phyloP scores from a whole-genome alignment of 805 yeast species.

The Naumovozyma baii region DNA sequence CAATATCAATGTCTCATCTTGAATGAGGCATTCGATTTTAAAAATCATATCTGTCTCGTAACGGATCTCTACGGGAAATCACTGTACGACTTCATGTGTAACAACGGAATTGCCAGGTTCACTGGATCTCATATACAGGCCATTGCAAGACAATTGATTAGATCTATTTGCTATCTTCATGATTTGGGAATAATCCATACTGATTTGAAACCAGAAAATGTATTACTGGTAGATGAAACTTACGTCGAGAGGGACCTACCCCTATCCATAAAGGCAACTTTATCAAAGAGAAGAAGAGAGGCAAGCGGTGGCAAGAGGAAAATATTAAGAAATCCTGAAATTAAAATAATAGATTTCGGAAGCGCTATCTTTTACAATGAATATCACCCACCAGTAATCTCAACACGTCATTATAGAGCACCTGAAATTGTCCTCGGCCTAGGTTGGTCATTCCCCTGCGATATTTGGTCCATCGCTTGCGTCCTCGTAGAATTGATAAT shows the following conservation, averaged over 20 bases:
- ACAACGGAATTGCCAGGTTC: slow-evolving; percentile 73
- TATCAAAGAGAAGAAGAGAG: slow-evolving; percentile 23
- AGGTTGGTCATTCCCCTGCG: slow-evolving; percentile 98
- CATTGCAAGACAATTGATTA: slow-evolving; percentile 72
- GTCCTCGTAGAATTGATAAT: slow-evolving; percentile 82
- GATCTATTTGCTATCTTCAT: slow-evolving; percentile 82
- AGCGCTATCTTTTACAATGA: slow-evolving; percentile 90
- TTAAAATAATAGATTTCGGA: slow-evolving; percentile 94
- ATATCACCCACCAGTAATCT: slow-evolving; percentile 83
- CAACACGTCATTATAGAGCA: slow-evolving; percentile 93
- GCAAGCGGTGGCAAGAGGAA: slow-evolving; percentile 29
- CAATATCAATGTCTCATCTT: slow-evolving; percentile 67
- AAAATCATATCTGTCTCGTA: slow-evolving; percentile 89
- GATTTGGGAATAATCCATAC: slow-evolving; percentile 88
- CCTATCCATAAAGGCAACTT: slow-evolving; percentile 8
- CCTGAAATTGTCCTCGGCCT: slow-evolving; percentile 89
- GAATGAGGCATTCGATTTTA: slow-evolving; percentile 81
- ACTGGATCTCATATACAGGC: slow-evolving; percentile 91
- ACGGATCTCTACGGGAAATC: slow-evolving; percentile 81
- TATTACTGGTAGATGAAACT: slow-evolving; percentile 40
- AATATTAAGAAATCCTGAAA: slow-evolving; percentile 59
- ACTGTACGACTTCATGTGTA: slow-evolving; percentile 79
- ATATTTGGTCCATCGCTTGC: slow-evolving; percentile 94
- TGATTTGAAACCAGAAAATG: slow-evolving; percentile 93
- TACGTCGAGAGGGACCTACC: slow-evolving; percentile 20